Base-by-base conservation (phyloP, 257 asterid genomes). In the Solanum arcanum region DNA sequence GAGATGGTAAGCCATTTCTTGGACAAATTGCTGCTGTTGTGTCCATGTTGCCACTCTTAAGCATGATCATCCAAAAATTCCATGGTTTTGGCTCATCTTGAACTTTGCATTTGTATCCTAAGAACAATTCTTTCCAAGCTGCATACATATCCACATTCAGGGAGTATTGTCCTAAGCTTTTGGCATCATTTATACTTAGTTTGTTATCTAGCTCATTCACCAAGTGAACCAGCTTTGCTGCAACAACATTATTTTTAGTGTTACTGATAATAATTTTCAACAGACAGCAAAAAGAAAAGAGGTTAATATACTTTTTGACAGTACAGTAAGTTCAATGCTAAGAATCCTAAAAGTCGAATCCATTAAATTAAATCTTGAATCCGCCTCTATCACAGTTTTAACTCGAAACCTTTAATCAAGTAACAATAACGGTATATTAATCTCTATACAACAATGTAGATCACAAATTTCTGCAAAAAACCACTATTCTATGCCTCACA, bases 21-120 rank as follows among this genome's bases (percentile, higher is more conserved):
- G 98, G 98, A 84, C 98, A 95, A 87, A 16, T 90, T 35, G 91
- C 94, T 1, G 98, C 98, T 29, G 78, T 92, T 3, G 95, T 94
- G 56, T 95, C 98, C 98, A 94, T 96, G 87, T 94, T 96, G 1
- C 98, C 97, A 88, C 90, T 96, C 88, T 96, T 94, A 4, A 94
- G 93, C 98, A 95, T 94, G 87, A 94, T 91, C 98, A 94, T 94
- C 98, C 98, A 95, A 83, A 94, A 94, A 29, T 94, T 95, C 98
- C 98, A 94, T 85, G 98, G 96, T 4, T 90, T 89, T 31, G 96
- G 94, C 35, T 84, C 86, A 90, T 94, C 98, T 66, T 91, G 86
- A 33, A 94, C 97, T 92, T 94, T 91, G 76, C 98, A 94, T 91
- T 94, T 94, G 7, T 83, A 35, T n/a, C 98, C 98, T 85, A 95